These are phyloP conservation scores for Simplicillium aogashimaense DNA, from an alignment of 2,329 filamentous ascomycete species.

Conservation along the genomic window DNA sequence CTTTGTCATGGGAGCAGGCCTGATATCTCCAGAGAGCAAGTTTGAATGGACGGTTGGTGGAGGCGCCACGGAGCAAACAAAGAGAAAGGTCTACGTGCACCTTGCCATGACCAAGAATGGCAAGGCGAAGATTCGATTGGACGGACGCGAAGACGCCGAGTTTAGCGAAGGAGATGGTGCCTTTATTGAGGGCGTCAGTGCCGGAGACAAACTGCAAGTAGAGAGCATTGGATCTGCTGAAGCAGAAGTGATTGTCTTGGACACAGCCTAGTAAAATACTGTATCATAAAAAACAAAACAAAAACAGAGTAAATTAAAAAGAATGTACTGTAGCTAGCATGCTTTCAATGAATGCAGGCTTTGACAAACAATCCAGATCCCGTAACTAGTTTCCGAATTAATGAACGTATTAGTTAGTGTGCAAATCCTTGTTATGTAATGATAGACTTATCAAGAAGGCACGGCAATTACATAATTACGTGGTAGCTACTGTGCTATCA, in stretches of 20 bases:
- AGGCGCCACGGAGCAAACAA: conserved; percentile 36
- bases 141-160: conserved; percentile 51
- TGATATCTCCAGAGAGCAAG: conserved; percentile 53
- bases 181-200: conserved; percentile 56
- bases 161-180: conserved; percentile 73
- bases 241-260: conserved; percentile 59
- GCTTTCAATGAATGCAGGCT: too few relatives aligned
- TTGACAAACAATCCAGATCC: too few relatives aligned
- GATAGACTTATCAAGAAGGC: too few relatives aligned
- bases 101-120: conserved; percentile 71
- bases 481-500: too few relatives aligned
- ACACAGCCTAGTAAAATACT: conserved; percentile 45
- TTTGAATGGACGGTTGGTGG: conserved; percentile 68
- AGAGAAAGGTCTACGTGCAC: conserved; percentile 72
- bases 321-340: too few relatives aligned
- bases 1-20: conserved; percentile 70
- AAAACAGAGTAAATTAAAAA: too few relatives aligned
- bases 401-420: too few relatives aligned
- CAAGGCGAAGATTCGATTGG: conserved; percentile 61
- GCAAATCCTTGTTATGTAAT: too few relatives aligned
- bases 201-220: conserved; percentile 52
- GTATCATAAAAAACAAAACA: too few relatives aligned
- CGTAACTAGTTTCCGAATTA: too few relatives aligned
- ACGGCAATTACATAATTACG: too few relatives aligned
- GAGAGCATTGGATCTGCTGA: conserved; percentile 60